Base-by-base conservation (phyloP, 2,329 filamentous ascomycete species). In the Botryotinia convoluta region DNA sequence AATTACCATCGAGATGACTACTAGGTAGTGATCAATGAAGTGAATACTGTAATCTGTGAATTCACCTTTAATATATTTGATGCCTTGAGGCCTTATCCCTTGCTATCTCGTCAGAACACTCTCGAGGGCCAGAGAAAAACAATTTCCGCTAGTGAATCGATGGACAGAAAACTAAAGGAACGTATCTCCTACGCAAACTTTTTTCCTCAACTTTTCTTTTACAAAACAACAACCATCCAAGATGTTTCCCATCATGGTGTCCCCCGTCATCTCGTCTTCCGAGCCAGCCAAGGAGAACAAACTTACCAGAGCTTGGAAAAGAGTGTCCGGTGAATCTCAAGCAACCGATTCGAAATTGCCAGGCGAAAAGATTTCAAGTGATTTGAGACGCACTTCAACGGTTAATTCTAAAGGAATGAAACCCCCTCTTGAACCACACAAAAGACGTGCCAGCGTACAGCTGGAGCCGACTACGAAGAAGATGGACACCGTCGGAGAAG, bases 221-320 rank as follows among this genome's bases (percentile, higher is more conserved):
- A 32, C 37, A 57, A 57, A 57, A 42, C 65, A 42, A 57, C 65
- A 29, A 32, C 10, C 20, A 29, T 9, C 10, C 37, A 69, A 44
- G 48, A 69, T 69, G 65, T 69, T 69, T 44, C 65, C 65, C 37
- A 69, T 69, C 37, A 69, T 69, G 65, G 48, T 32, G 10, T 39
- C 65, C 10, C 35, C 65, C 6, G 35, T 57, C 37, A 35, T 57
- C 20, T 16, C 39, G 35, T 51, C 26, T 57, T 14, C 65, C 3
- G 39, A 69, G 26, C 8, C 45, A 39, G 37, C 10, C 16, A 68
- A 57, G 26, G 65, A 69, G 37, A 69, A 9, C 20, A 57, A 69
- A 42, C 3, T 42, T 57, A 57, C 65, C n/a, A 26, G 65, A 69
- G 37, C 35, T 32, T 57, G 65, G 65, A 57, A n/a, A 57, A 57